phyloP scores from a whole-genome alignment of 2,329 filamentous ascomycete species.

The Sarocladiaceae sp. region DNA sequence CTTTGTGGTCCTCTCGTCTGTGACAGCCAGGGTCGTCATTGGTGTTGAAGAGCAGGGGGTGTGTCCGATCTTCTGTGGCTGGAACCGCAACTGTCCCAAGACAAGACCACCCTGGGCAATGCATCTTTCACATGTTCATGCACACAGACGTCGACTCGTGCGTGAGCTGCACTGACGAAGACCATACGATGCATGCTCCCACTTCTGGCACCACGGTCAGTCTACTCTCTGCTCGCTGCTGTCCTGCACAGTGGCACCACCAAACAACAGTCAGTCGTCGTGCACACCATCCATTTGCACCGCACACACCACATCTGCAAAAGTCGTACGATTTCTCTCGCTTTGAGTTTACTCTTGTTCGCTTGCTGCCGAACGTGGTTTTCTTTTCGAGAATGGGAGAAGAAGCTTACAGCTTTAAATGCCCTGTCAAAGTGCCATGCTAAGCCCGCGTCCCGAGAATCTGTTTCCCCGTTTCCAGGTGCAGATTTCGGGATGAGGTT shows the following conservation, averaged over 20 bases:
- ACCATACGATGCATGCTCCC: conserved; percentile 8
- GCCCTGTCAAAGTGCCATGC: background rate
- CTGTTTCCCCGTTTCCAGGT: conserved; percentile 10
- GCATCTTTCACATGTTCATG: background rate
- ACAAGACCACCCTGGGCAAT: background rate
- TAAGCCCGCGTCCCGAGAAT: conserved; percentile 2
- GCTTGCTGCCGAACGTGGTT: conserved; percentile 4
- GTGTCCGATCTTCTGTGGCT: background rate
- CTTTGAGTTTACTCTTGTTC: conserved; percentile 11
- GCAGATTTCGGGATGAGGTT: conserved; percentile 1
- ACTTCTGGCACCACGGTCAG: conserved; percentile 1
- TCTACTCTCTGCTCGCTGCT: background rate
- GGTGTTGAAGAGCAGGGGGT: background rate
- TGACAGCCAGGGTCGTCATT: background rate
- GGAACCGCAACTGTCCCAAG: conserved; percentile 8
- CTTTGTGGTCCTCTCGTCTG: background rate
- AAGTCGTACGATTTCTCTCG: conserved; percentile 9
- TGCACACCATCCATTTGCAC: background rate
- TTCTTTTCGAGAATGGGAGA: background rate
- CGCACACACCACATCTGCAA: background rate
- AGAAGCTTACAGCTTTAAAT: conserved; percentile 7
- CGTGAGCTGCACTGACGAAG: background rate
- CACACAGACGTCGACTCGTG: background rate
- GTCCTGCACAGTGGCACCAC: background rate
- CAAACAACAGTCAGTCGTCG: background rate